phyloP scores from a whole-genome alignment of 495 filamentous ascomycete genomes.

The Penicillium pulvis region DNA sequence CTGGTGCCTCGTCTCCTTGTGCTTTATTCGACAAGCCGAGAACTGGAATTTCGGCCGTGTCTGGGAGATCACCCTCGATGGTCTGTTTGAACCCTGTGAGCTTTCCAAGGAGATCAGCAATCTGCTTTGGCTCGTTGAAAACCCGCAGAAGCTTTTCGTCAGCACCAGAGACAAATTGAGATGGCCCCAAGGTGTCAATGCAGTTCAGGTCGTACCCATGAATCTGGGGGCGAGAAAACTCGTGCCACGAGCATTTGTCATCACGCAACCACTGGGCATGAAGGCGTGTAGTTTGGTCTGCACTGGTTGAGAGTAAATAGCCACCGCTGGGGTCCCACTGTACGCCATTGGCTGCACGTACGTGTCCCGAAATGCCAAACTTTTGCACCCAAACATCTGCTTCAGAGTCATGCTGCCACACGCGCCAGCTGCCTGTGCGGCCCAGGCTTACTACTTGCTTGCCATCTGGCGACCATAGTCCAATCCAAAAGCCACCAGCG shows the following conservation, averaged over 20 bases:
- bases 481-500: constrained; percentile 94
- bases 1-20: constrained; percentile 55
- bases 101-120: constrained; percentile 69
- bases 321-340: constrained; percentile 82
- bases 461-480: constrained; percentile 85
- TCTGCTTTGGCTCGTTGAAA: constrained; percentile 85
- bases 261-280: constrained; percentile 78
- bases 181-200: constrained; percentile 68
- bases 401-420: constrained; percentile 63
- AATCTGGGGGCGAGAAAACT: constrained; percentile 93
- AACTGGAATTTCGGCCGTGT: constrained; percentile 90
- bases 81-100: constrained; percentile 62
- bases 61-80: constrained; percentile 60
- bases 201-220: constrained; percentile 99
- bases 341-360: constrained; percentile 73
- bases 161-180: constrained; percentile 89
- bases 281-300: constrained; percentile 93
- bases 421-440: constrained; percentile 89
- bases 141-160: constrained; percentile 97
- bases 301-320: constrained; percentile 84
- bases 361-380: constrained; percentile 82
- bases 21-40: constrained; percentile 97
- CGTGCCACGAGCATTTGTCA: constrained; percentile 73
- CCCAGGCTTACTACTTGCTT: constrained; percentile 75
- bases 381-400: constrained; percentile 72